These are phyloP conservation scores for Globisporangium polare DNA, from an alignment of 352 stramenopile genomes.

Conservation along the genomic window DNA sequence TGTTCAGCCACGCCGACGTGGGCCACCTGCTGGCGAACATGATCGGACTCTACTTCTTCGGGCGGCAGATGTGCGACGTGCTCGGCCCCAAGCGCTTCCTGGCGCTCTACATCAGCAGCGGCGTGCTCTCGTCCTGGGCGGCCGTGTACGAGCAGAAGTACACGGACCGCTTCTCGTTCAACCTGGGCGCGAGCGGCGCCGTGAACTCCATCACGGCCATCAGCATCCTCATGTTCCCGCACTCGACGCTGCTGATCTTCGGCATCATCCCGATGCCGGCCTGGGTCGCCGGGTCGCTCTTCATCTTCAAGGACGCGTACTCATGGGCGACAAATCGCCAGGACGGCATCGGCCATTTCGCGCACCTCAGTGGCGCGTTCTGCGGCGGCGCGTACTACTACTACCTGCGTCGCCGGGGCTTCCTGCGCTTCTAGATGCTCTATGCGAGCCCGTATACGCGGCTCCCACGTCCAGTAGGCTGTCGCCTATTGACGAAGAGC, in stretches of 20 bases:
- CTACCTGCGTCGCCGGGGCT: slow-evolving; percentile 30
- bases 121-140: slow-evolving; percentile 55
- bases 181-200: slow-evolving; percentile 68
- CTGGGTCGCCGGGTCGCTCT: slow-evolving; percentile 63
- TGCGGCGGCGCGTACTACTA: slow-evolving; percentile 62
- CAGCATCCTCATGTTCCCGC: slow-evolving; percentile 65
- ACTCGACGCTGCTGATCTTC: slow-evolving; percentile 73
- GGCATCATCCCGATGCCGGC: slow-evolving; percentile 69
- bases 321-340: slow-evolving; percentile 41
- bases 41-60: slow-evolving; percentile 77
- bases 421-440: neutral
- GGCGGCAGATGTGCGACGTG: slow-evolving; percentile 61
- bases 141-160: slow-evolving; percentile 59
- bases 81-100: slow-evolving; percentile 66
- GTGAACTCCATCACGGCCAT: slow-evolving; percentile 79
- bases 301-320: slow-evolving; percentile 76
- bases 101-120: slow-evolving; percentile 66
- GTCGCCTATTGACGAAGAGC: neutral
- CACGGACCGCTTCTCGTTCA: slow-evolving; percentile 37
- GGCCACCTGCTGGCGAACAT: slow-evolving; percentile 69
- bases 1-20: slow-evolving; percentile 64
- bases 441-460: no score
- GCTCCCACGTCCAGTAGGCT: neutral
- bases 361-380: slow-evolving; percentile 62
- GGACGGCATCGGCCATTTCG: slow-evolving; percentile 71